Base-by-base conservation (phyloP, 352 stramenopile species). In the Paralagenidium karlingii region DNA sequence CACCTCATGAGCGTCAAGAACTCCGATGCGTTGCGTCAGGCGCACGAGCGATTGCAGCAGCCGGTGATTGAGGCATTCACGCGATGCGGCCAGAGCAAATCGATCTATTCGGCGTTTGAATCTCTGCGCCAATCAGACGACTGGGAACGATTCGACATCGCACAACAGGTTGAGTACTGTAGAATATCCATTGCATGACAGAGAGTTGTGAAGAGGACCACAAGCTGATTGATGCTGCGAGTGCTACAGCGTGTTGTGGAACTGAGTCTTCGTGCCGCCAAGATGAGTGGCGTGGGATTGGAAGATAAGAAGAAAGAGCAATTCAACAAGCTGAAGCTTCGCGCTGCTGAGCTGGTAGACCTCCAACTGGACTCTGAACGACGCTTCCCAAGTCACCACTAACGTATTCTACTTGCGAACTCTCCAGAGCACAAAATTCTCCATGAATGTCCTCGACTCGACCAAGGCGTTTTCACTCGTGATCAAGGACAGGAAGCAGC, bases 1-100 rank as follows among this genome's bases (percentile, higher is more conserved):
- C 95, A 99, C 64, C 75, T 99, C 31, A 97, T 97, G 59, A 96
- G 90, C 34, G 94, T 98, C 19, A 91, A 94, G 55, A 98, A 98
- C 64, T 94, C 77, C 33, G 82, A 97, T 5, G 88, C 94, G 39
- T 60, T 99, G 16, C 74, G 95, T 26, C 51, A 75, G n/a, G 92
- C 85, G 12, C 93, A 98, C 58, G 83, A 97, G 53, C 53, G 82
- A 25, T 79, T 97, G 51, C 75, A 90, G 54, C 88, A 96, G 45
- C 76, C 95, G 26, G 86, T 98, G 21, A 92, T 98, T 27, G 48
- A 95, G 67, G 82, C 84, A 0, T 81, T 95, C 38, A 97, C 85
- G 13, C 73, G 92, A 41, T 76, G 94, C 21, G 82, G 74, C 16
- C 94, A 98, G 70, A 96, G 69, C 56, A 85, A 92, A 51, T 56